Evolutionary conservation across 768 basidiomycete species (phyloP), one percentile per base, ranked within the genome.

Genomic region (Pholiota conissans): DNA sequence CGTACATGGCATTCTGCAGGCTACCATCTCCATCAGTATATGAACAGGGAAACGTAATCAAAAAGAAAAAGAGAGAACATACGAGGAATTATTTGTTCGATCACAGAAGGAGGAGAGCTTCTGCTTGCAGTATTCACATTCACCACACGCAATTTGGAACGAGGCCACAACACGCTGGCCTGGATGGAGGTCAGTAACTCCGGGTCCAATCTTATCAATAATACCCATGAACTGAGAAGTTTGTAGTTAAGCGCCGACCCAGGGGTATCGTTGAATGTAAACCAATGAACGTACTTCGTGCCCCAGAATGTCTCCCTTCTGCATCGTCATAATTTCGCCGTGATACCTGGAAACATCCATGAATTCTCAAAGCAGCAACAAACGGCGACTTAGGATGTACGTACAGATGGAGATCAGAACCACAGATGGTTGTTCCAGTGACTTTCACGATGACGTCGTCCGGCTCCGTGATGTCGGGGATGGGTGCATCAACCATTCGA

Each of bases 81-180:
- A 81, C 79, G 79, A 77, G 3, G 85, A 85, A 49, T 80, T 78
- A 70, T 90, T 89, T 8, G 87, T 91, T n/a, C 76, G 71, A 56
- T 90, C 85, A 67, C 90, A 93, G 68, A 89, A 83, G 1, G 85
- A 86, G 0, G 86, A 86, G 0, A 87, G 74, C 63, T 88, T 89
- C 69, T 90, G 70, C 70, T 89, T 72, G 80, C 90, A 92, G 71
- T 83, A 91, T 45, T 77, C 69, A 71, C 89, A 90, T 49, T 81
- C 77, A 2, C 90, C 88, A 63, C 89, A 91, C 0, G 87, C 86
- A 52, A 88, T 84, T 66, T 90, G 88, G 83, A 91, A 91, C 2
- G 84, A 85, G 0, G 83, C 80, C n/a, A 91, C 90, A 53, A 91
- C 89, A 22, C 89, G 81, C 63, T 91, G 84, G 18, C 90, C 90